Base-by-base conservation (phyloP, 495 filamentous ascomycete genomes). In the Glarea lozoyensis region DNA sequence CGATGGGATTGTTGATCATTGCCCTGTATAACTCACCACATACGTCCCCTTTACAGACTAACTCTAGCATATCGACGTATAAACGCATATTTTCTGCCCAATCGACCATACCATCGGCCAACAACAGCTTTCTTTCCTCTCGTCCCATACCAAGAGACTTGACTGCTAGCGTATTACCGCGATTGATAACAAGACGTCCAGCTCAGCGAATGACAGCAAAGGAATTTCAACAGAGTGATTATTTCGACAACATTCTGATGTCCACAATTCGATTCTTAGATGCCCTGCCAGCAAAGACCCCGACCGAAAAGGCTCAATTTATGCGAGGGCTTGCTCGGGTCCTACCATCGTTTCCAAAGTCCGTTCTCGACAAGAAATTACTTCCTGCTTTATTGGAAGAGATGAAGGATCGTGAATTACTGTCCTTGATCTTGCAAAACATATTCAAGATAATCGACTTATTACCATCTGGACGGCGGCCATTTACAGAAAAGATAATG, bases 191-290 rank as follows among this genome's bases (percentile, higher is more conserved):
- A 0, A 72, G 93, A 42, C 70, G 86, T 38, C 86, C 92, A 0
- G 85, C 86, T 1, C 81, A 92, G 52, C 75, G 92, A 21, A 77
- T 94, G 67, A 90, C 78, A 42, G 93, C 90, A 25, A 76, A 79
- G 39, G 89, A 94, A 49, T 97, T 98, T 46, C 90, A 98, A 56
- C 78, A 94, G 57, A 88, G 86, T 45, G 76, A 79, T 46, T 98
- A 93, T 57, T 98, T 98, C 49, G 87, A 97, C 59, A 97, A 96
- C 57, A 88, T 95, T 38, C 70, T 98, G 17, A 84, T 98, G 19
- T 92, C 88, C 1, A 92, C 93, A 0, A 88, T 98, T 40, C 88
- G 93, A 18, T 98, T 97, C 54, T 65, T 98, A 18, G 92, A 98
- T 48, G 70, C 76, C 0, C 72, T 98, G 39, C 89, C 92, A 1